A percentile compares a stretch with the other conserved stretches of the same genome.
These are phyloP conservation scores for Adansonia digitata DNA, from an alignment of 345 rosid species.

Conservation along the genomic window DNA sequence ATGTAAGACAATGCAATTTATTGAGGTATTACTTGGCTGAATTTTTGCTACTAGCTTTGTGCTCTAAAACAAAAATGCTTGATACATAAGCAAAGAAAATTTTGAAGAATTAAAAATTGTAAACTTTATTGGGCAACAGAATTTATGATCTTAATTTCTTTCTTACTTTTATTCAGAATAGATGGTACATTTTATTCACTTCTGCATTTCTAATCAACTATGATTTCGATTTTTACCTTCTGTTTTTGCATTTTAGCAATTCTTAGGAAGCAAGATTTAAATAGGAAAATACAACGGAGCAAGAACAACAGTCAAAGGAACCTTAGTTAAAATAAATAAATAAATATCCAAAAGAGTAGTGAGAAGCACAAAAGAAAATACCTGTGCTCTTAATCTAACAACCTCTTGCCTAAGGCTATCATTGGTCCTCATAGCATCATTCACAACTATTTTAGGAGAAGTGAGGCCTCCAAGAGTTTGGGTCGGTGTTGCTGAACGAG, in stretches of 20 bases:
- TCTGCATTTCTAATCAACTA: background rate
- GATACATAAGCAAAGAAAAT: background rate
- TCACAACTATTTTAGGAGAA: conserved; percentile 69
- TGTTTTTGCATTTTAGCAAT: background rate
- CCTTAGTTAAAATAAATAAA: background rate
- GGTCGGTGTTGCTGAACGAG: conserved; percentile 96
- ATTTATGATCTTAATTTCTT: background rate
- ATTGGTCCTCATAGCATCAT: conserved; percentile 70
- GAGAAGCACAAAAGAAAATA: conserved; percentile 16
- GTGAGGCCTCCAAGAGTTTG: conserved; percentile 87
- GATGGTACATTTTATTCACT: background rate
- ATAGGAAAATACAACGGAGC: background rate
- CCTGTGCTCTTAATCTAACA: conserved; percentile 84
- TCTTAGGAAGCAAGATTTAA: background rate
- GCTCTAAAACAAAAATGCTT: background rate
- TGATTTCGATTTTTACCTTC: background rate
- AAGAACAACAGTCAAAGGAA: background rate
- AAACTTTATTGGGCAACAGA: background rate
- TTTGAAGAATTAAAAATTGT: background rate
- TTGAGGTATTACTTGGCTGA: background rate
- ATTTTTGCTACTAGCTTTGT: background rate
- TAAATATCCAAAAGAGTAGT: background rate
- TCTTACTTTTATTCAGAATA: background rate
- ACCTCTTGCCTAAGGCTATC: conserved; percentile 87
- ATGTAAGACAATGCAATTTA: background rate